Evolutionary conservation across 2,329 filamentous ascomycete species (phyloP).

Genomic region (Calonectria fujianensis): DNA sequence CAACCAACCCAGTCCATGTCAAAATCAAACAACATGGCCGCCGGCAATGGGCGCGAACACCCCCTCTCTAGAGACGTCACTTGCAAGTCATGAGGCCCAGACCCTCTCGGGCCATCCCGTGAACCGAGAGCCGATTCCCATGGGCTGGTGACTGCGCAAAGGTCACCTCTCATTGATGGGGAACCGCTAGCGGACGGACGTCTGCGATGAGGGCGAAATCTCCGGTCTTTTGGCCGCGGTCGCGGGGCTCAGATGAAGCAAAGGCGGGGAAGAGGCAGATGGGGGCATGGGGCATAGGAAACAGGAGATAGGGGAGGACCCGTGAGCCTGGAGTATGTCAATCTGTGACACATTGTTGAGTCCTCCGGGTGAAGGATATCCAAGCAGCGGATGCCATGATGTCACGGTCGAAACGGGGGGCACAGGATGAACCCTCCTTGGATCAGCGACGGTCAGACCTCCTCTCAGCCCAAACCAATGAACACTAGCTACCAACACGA

Average conservation of each 20-base stretch:
- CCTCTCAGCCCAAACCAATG: neutral
- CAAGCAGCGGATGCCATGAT: conserved; percentile 17
- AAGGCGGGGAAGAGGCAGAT: neutral
- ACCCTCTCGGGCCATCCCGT: conserved; percentile 17
- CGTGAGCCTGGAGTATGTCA: neutral
- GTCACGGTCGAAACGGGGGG: conserved; percentile 12
- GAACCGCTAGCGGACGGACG: neutral
- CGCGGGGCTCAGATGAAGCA: conserved; percentile 3
- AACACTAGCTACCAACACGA: neutral
- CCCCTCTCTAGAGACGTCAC: conserved; percentile 11
- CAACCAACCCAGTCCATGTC: neutral
- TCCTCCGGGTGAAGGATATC: conserved; percentile 8
- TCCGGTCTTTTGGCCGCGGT: conserved; percentile 1
- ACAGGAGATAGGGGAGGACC: neutral
- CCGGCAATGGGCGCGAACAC: conserved; percentile 2
- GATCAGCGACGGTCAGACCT: conserved; percentile 16
- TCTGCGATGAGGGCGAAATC: neutral
- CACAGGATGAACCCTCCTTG: conserved; percentile 19
- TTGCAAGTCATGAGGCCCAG: conserved; percentile 15
- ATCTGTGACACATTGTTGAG: conserved; percentile 14
- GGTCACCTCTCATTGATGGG: neutral
- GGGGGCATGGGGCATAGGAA: neutral
- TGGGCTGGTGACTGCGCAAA: neutral
- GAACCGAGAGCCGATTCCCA: neutral
- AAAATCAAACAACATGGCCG: conserved; percentile 20